Evolutionary conservation across 768 basidiomycete genomes (phyloP).

Genomic region (Auricularia cornea): DNA sequence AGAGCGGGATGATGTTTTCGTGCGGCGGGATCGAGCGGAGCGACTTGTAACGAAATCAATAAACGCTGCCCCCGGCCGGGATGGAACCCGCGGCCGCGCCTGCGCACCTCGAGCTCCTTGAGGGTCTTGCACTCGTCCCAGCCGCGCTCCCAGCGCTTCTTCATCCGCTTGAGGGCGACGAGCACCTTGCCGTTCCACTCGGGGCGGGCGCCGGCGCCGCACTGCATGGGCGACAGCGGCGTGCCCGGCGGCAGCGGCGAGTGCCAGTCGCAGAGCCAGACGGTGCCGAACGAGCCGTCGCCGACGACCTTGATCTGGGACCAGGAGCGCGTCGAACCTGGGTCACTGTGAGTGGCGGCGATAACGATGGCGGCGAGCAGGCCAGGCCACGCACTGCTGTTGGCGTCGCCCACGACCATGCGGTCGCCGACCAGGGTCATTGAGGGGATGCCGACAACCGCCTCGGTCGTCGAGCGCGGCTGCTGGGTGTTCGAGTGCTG

Average conservation of each 20-base stretch:
- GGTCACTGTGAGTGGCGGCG: not conserved
- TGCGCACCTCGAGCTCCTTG: constrained; percentile 94
- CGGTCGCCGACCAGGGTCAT: constrained; percentile 61
- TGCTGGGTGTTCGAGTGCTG: constrained; percentile 10
- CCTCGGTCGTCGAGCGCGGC: constrained; percentile 29
- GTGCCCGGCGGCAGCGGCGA: constrained; percentile 88
- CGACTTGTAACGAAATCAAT: constrained; percentile 68
- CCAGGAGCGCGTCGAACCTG: constrained; percentile 82
- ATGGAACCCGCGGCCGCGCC: no score
- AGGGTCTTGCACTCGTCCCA: constrained; percentile 96
- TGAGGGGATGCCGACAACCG: constrained; percentile 66
- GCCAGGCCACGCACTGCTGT: constrained; percentile 49
- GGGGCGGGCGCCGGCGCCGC: constrained; percentile 81
- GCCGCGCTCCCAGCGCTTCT: constrained; percentile 93
- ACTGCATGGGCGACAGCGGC: constrained; percentile 90
- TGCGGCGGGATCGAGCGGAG: constrained; percentile 91
- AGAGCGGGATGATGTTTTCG: constrained; percentile 95
- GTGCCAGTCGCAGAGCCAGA: constrained; percentile 99
- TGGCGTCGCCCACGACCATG: constrained; percentile 64
- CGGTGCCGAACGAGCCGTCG: constrained; percentile 97
- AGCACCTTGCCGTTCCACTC: constrained; percentile 93
- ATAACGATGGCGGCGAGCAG: constrained; percentile 10
- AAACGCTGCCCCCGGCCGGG: no score
- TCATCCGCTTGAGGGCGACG: constrained; percentile 98
- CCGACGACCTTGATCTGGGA: constrained; percentile 95